Base-by-base conservation (phyloP, 768 basidiomycete genomes). In the Agrocybe chaxingu region DNA sequence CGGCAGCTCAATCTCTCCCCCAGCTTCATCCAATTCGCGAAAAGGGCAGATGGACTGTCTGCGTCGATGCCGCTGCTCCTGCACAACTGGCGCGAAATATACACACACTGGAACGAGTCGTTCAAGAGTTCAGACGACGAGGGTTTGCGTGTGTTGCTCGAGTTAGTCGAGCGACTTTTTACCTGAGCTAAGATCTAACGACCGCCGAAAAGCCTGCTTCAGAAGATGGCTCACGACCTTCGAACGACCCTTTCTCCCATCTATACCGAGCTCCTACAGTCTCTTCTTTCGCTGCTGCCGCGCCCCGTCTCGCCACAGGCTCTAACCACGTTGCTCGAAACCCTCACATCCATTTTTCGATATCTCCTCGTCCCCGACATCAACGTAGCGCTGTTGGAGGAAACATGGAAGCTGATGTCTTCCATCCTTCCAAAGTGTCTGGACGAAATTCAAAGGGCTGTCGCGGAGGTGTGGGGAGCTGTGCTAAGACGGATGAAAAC, bases 391-490 rank as follows among this genome's bases (percentile, higher is more conserved):
- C 70, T 83, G 4, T 61, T 87, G 19, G 72, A 78, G 38, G 70
- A 75, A 38, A 84, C 87, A 2, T 92, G 89, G 89, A 48, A 63
- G 4, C 59, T 67, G 29, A 67, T 92, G 36, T 71, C 73, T 19
- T 60, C 64, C 0, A 69, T 76, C 1, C 63, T 92, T 7, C 77
- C 78, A 3, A 76, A 72, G 50, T 90, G 87, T 62, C 69, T 78
- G 48, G 76, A 81, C 0, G 89, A 93, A 51, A 78, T 91, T 2
- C 88, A 88, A 60, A 71, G 87, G 19, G 82, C 87, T 1, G 77
- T 89, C 8, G 87, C 91, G 0, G 92, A 97, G 61, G 90, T 92
- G 3, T 97, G 92, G 95, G 90, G 85, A 0, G 81, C 80, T 0
- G 77, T 87, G 0, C 60, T 96, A 38, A 75, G 94, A 43, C 77